phyloP scores from a whole-genome alignment of 257 asterid species.

The Solanum commersonii region DNA sequence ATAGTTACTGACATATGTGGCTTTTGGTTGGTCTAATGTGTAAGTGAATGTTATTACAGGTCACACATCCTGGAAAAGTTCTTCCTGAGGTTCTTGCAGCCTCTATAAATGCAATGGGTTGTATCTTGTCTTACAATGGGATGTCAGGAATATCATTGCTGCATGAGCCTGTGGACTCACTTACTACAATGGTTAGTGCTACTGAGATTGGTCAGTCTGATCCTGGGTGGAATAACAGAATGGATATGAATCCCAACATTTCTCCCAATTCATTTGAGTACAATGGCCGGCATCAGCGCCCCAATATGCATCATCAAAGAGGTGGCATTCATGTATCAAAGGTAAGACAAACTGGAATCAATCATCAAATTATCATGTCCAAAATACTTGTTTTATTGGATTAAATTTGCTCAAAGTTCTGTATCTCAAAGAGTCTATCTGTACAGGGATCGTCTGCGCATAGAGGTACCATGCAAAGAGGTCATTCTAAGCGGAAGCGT shows the following conservation, averaged over 20 bases:
- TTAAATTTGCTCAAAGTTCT: not conserved
- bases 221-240: not conserved
- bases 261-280: conserved; percentile 20
- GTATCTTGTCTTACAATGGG: conserved; percentile 59
- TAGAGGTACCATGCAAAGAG: not conserved
- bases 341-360: not conserved
- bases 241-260: conserved; percentile 9
- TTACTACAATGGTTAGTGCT: conserved; percentile 31
- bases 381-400: not conserved
- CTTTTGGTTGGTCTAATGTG: not conserved
- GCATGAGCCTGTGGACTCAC: conserved; percentile 23
- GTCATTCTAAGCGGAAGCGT: conserved; percentile 10
- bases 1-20: not conserved
- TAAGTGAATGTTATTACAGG: conserved; percentile 25
- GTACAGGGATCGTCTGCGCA: not conserved
- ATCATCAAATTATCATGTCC: not conserved
- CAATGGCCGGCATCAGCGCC: not conserved
- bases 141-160: conserved; percentile 44
- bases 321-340: not conserved
- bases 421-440: not conserved
- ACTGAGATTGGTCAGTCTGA: conserved; percentile 22
- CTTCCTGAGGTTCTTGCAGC: conserved; percentile 66
- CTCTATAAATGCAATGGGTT: conserved; percentile 42
- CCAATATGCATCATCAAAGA: conserved; percentile 4
- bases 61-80: conserved; percentile 36